A percentile compares a stretch with the other conserved stretches of the same genome.
Conservation (phyloP, 208 protist species). For the Sergeia podlipaevii region DNA sequence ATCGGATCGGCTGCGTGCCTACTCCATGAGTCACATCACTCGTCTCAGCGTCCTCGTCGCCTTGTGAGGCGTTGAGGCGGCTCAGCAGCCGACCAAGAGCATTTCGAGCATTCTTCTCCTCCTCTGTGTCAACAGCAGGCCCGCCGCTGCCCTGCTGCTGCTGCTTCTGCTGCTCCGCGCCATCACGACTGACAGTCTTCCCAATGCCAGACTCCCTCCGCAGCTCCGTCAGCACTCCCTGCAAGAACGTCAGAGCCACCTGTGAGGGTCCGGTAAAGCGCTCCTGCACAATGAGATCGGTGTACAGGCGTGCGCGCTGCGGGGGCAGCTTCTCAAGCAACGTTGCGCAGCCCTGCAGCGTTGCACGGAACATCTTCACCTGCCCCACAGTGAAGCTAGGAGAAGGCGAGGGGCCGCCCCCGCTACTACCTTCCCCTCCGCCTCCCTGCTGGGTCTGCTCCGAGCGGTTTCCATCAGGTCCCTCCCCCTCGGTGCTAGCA, state of each 20-base stretch:
- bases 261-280: conserved; percentile 28
- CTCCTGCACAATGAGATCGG: conserved; percentile 42
- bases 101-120: background rate
- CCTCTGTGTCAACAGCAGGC: background rate
- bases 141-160: background rate
- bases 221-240: conserved; percentile 40
- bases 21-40: background rate
- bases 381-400: conserved; percentile 18
- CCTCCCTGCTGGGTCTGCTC: conserved; percentile 3
- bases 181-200: background rate
- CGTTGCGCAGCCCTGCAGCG: conserved; percentile 44
- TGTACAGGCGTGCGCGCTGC: conserved; percentile 37
- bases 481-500: background rate
- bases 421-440: background rate
- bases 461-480: background rate
- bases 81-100: conserved; percentile 46
- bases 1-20: background rate
- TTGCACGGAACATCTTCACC: conserved; percentile 34
- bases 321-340: conserved; percentile 59
- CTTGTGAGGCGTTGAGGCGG: conserved; percentile 21
- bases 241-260: conserved; percentile 38
- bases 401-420: background rate
- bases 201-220: conserved; percentile 14
- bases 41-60: conserved; percentile 4
- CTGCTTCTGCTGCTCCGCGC: background rate